Evolutionary conservation across 169 alveolate species (phyloP).

Genomic region (Plasmodium berghei): DNA sequence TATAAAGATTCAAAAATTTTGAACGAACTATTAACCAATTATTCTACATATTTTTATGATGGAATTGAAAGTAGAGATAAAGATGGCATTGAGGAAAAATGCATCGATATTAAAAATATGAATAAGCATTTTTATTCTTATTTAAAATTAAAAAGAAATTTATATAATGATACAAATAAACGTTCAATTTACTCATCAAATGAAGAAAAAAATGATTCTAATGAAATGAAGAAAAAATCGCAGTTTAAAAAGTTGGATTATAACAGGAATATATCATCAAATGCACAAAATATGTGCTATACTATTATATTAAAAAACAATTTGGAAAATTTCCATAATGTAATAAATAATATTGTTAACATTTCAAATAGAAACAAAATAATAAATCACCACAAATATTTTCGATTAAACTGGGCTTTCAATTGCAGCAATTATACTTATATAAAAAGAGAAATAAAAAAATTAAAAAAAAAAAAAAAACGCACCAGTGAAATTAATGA

Average conservation of each 20-base stretch:
- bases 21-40: conserved; percentile 38
- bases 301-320: conserved; percentile 69
- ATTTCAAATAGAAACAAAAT: conserved; percentile 35
- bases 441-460: neutral
- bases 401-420: conserved; percentile 17
- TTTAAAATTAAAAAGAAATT: conserved; percentile 17
- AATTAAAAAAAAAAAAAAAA: neutral
- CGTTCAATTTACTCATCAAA: neutral
- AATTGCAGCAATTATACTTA: neutral
- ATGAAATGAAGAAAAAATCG: neutral
- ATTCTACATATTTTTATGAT: conserved; percentile 30
- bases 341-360: conserved; percentile 53
- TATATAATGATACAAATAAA: neutral
- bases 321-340: conserved; percentile 71
- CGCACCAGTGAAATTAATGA: neutral
- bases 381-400: conserved; percentile 57
- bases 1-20: conserved; percentile 63
- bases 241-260: neutral
- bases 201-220: neutral
- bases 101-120: too few relatives aligned
- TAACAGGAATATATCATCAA: neutral
- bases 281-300: conserved; percentile 29
- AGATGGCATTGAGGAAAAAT: neutral
- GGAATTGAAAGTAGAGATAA: neutral
- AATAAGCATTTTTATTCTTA: conserved; percentile 22